Percentiles rank a stretch among this genome's conserved stretches.
Conservation (phyloP, 345 rosid species). For the Hirschfeldia incana region DNA sequence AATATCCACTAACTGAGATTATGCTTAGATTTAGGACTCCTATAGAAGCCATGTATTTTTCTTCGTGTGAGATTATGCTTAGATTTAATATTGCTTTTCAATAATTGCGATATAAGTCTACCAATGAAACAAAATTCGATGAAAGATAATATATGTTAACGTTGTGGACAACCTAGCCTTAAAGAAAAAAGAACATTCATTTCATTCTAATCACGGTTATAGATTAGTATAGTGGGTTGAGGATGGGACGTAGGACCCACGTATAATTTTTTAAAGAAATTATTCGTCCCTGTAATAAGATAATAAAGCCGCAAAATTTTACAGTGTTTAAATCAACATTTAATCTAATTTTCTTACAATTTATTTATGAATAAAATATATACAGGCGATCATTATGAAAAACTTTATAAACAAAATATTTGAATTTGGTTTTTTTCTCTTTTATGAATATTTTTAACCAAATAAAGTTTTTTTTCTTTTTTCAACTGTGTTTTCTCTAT, state of each 20-base stretch:
- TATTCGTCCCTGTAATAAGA: background rate
- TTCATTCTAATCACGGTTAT: background rate
- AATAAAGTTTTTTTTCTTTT: too few relatives aligned
- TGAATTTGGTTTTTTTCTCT: background rate
- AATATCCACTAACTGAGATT: constrained; percentile 16
- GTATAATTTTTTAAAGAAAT: background rate
- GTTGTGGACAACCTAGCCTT: background rate
- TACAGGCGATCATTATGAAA: background rate
- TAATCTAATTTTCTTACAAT: background rate
- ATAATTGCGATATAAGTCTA: background rate
- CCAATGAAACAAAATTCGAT: background rate
- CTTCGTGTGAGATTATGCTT: background rate
- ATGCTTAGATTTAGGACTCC: too few relatives aligned
- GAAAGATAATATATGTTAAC: too few relatives aligned
- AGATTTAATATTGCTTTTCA: background rate
- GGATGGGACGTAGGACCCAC: background rate
- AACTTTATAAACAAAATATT: background rate
- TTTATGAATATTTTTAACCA: background rate
- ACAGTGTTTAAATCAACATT: background rate
- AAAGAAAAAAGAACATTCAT: too few relatives aligned
- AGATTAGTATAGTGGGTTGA: background rate
- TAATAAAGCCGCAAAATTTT: background rate
- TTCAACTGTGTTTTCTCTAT: background rate
- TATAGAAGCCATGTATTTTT: too few relatives aligned
- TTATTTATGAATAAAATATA: background rate